Evolutionary conservation across 2,329 filamentous ascomycete species (phyloP).

Genomic region (Onygenales sp.): DNA sequence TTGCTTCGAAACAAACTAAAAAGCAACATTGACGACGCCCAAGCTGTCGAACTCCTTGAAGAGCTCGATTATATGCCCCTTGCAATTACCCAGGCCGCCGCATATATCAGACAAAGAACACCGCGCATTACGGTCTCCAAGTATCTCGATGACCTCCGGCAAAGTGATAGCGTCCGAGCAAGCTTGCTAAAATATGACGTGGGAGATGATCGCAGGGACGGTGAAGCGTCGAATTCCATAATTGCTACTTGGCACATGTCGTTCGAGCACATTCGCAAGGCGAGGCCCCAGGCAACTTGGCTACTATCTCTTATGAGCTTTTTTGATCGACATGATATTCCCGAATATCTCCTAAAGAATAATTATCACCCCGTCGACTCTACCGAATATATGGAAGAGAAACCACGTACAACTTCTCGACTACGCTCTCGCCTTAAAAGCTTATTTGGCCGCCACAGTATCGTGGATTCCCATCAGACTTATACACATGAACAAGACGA

Average conservation of each 20-base stretch:
- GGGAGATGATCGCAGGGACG: conserved; percentile 15
- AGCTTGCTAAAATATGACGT: conserved; percentile 13
- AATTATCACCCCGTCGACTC: conserved; percentile 7
- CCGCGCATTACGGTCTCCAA: conserved; percentile 10
- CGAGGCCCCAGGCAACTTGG: conserved; percentile 12
- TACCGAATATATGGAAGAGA: conserved; percentile 1
- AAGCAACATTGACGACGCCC: conserved; percentile 6
- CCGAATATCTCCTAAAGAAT: conserved; percentile 13
- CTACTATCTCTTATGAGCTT: conserved; percentile 23
- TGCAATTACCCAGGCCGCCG: conserved; percentile 19
- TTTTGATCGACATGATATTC: conserved; percentile 18
- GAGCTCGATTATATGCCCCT: conserved; percentile 24
- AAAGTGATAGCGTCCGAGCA: conserved; percentile 15
- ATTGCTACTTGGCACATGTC: conserved; percentile 26
- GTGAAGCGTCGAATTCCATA: conserved; percentile 21
- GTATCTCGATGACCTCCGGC: conserved; percentile 13
- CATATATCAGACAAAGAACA: conserved; percentile 15
- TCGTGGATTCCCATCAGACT: too few relatives aligned
- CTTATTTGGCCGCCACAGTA: neutral
- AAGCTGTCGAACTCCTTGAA: conserved; percentile 16
- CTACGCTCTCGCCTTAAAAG: neutral
- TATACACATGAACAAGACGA: too few relatives aligned
- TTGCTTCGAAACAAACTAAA: conserved; percentile 14
- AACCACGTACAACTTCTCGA: neutral
- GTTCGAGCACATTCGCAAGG: conserved; percentile 19